Conservation (phyloP, 2,329 filamentous ascomycete genomes). For the Chaetoscypha palmicola region DNA sequence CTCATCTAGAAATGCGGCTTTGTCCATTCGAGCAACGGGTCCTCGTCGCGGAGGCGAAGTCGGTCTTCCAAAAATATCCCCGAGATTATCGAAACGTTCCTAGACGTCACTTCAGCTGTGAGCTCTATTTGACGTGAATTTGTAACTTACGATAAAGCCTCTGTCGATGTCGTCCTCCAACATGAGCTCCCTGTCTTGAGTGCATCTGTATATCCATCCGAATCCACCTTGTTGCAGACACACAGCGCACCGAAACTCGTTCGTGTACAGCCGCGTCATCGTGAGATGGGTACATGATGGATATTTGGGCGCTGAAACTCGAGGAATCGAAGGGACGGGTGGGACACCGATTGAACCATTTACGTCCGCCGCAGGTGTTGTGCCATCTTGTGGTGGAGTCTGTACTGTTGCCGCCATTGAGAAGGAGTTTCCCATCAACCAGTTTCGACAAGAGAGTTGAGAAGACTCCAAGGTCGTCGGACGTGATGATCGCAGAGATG, state of each 20-base stretch:
- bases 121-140: neutral
- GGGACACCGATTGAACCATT: no score
- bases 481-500: neutral
- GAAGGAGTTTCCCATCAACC: neutral
- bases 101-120: constrained; percentile 12
- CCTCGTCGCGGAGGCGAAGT: constrained; percentile 17
- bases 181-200: constrained; percentile 50
- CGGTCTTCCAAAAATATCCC: constrained; percentile 19
- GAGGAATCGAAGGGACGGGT: no score
- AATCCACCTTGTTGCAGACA: constrained; percentile 51
- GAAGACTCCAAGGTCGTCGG: neutral
- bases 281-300: constrained; percentile 56
- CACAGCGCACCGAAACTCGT: constrained; percentile 45
- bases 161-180: constrained; percentile 34
- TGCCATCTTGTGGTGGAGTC: neutral
- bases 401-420: neutral
- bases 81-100: constrained; percentile 23
- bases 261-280: constrained; percentile 58
- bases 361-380: no score
- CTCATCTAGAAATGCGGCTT: constrained; percentile 31
- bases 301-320: constrained; percentile 8
- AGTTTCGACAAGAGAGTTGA: neutral
- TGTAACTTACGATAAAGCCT: constrained; percentile 24
- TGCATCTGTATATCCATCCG: constrained; percentile 70
- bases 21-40: constrained; percentile 19